Evolutionary conservation across 192 early-diverging fungal genomes (phyloP), one percentile per base, ranked within the genome.

Genomic region (Coemansia sp.): DNA sequence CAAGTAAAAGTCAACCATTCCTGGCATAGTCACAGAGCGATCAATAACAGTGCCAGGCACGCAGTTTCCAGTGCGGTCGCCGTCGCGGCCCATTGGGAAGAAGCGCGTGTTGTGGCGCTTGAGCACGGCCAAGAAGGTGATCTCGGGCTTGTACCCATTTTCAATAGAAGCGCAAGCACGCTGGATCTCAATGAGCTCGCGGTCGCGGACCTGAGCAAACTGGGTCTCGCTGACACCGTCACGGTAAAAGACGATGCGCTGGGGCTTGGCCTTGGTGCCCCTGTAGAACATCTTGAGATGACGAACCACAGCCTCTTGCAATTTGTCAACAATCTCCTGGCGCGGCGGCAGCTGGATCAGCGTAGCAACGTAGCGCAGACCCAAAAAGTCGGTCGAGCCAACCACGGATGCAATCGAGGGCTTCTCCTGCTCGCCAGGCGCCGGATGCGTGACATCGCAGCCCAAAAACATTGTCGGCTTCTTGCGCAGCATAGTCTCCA

Each of bases 171-270:
- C 55, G 61, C 85, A 90, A 15, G 87, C 90, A 0, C 72, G 55
- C 37, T 80, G 77, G 60, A 97, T 87, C 12, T 88, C 87, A 44
- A 86, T 67, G 6, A 95, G 77, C 67, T 98, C 96, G 18, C 58
- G 71, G 14, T 86, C 74, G n/a, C 91, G 57, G 0, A 96, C 90
- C 40, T 87, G 81, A 10, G 61, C 60, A 60, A 93, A 94, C 72
- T 96, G 92, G 2, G 90, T 87, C 35, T 98, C 95, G 5, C 91
- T 91, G 17, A 96, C 87, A 34, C 93, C 93, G 67, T 96, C 93
- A 58, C 94, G 89, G 69, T 92, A 96, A 66, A 94, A 91, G 1
- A 96, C 17, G 54, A 96, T 91, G 21, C 88, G 83, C 38, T 70
- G 59, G 0, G 94, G 94, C 53, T 90, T 88, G 33, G 50, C 68